Evolutionary conservation across 108 stramenopile genomes (phyloP), one percentile per base, ranked within the genome.

Genomic region (Cyclostephanos tholiformis): DNA sequence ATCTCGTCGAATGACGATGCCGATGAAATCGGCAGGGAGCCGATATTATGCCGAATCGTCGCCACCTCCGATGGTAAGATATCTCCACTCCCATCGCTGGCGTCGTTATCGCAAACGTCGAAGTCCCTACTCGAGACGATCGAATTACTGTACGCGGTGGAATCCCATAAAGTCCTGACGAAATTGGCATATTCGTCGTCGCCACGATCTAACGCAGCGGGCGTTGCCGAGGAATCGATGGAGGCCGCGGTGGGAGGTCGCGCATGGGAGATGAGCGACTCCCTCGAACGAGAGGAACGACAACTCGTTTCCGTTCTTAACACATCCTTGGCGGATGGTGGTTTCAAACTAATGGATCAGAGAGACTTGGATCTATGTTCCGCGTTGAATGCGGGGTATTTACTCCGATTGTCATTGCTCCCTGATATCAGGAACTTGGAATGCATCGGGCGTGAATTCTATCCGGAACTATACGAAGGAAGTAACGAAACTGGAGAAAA

Each of bases 311-410:
- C 80, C 26, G 65, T 85, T 10, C 50, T 85, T 2, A 76, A 86
- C 66, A 76, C 69, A 59, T 86, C 87, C 3, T 69, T 93, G 50
- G 75, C 89, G 61, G 87, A 94, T 77, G 88, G 90, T 39, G 93
- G 93, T 9, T 94, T 84, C 78, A 65, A 84, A 50, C 75, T 85
- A 11, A 77, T 94, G 69, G 73, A 78, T 12, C 65, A 79, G 53
- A 83, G 93, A 46, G 94, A 95, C 73, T 70, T 91, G 35, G 89
- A 90, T 76, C 78, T 95, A 17, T 92, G 91, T 62, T 82, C 86
- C 6, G 85, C 89, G 41, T 69, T 95, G 9, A 95, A 95, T 71
- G 86, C 86, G 19, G 94, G 91, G 11, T 92, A 95, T 64, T 78
- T 92, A 20, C 62, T 95, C 19, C 78, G 94, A 20, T 59, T 95